phyloP scores from a whole-genome alignment of 495 filamentous ascomycete species.

The Aspergillus saccharolyticus region DNA sequence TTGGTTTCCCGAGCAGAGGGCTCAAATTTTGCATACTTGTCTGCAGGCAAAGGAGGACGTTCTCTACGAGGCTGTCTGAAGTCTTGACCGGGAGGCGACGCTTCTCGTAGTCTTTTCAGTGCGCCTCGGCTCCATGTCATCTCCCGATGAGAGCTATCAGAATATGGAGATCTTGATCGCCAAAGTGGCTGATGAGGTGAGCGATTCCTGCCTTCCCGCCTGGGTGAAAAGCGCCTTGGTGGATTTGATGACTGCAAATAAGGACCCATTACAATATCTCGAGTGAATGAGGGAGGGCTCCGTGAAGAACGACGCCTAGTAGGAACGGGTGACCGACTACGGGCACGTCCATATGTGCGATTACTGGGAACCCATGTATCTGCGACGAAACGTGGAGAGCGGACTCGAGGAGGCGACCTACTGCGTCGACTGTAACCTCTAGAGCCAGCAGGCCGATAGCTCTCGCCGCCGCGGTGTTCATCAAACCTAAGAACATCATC shows the following conservation, averaged over 20 bases:
- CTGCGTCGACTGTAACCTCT: slow-evolving; percentile 37
- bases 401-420: slow-evolving; percentile 38
- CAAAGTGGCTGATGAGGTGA: slow-evolving; percentile 37
- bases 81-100: slow-evolving; percentile 27
- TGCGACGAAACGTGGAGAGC: slow-evolving; percentile 35
- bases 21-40: slow-evolving; percentile 22
- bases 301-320: slow-evolving; percentile 45
- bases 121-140: slow-evolving; percentile 29
- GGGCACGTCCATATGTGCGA: slow-evolving; percentile 32
- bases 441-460: slow-evolving; percentile 45
- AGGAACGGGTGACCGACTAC: slow-evolving; percentile 42
- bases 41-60: slow-evolving; percentile 13
- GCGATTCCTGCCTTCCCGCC: slow-evolving; percentile 41
- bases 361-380: slow-evolving; percentile 46
- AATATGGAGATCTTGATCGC: slow-evolving; percentile 43
- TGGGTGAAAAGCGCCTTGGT: slow-evolving; percentile 41
- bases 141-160: slow-evolving; percentile 30
- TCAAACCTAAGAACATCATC: slow-evolving; percentile 38
- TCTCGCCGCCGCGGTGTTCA: slow-evolving; percentile 50
- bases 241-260: slow-evolving; percentile 39
- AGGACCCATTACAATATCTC: slow-evolving; percentile 29
- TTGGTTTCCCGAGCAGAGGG: slow-evolving; percentile 27
- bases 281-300: slow-evolving; percentile 39
- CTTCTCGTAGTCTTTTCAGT: slow-evolving; percentile 33
- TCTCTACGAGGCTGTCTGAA: slow-evolving; percentile 25